Evolutionary conservation across 805 yeast species (phyloP).

Genomic region (Helenozyma baotianmanensis): DNA sequence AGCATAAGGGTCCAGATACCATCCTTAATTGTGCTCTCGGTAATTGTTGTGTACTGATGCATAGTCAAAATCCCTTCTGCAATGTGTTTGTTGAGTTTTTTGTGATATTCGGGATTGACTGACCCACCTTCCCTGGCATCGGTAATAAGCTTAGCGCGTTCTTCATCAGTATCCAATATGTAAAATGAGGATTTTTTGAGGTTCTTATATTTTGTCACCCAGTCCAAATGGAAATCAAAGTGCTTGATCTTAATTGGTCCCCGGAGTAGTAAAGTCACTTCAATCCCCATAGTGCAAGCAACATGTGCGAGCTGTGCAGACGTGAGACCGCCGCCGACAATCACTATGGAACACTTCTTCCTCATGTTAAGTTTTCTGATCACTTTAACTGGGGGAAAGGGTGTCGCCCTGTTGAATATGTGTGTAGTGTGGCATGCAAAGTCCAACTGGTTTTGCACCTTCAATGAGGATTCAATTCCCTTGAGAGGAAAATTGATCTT

Average conservation of each 20-base stretch:
- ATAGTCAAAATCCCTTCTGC: slow-evolving; percentile 27
- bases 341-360: slow-evolving; percentile 17
- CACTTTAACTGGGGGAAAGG: slow-evolving; percentile 19
- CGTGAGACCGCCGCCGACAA: slow-evolving; percentile 45
- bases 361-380: slow-evolving; percentile 9
- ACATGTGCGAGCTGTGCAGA: slow-evolving; percentile 43
- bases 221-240: slow-evolving; percentile 45
- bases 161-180: slow-evolving; percentile 40
- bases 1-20: slow-evolving; percentile 23
- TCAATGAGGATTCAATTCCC: slow-evolving; percentile 10
- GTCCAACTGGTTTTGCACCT: slow-evolving; percentile 9
- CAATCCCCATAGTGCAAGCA: slow-evolving; percentile 27
- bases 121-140: slow-evolving; percentile 45
- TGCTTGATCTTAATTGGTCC: slow-evolving; percentile 40
- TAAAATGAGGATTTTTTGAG: slow-evolving; percentile 41
- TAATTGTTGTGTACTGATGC: slow-evolving; percentile 24
- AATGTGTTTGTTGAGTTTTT: slow-evolving; percentile 24
- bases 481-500: slow-evolving; percentile 28
- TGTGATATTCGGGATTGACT: slow-evolving; percentile 41
- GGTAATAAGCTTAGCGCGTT: slow-evolving; percentile 35
- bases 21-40: slow-evolving; percentile 22
- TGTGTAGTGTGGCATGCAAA: slow-evolving; percentile 37
- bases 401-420: slow-evolving; percentile 22
- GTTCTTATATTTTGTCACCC: slow-evolving; percentile 48
- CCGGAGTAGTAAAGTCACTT: slow-evolving; percentile 31